Evolutionary conservation across 306 rosid genomes (phyloP).

Genomic region (Trifolium pratense): DNA sequence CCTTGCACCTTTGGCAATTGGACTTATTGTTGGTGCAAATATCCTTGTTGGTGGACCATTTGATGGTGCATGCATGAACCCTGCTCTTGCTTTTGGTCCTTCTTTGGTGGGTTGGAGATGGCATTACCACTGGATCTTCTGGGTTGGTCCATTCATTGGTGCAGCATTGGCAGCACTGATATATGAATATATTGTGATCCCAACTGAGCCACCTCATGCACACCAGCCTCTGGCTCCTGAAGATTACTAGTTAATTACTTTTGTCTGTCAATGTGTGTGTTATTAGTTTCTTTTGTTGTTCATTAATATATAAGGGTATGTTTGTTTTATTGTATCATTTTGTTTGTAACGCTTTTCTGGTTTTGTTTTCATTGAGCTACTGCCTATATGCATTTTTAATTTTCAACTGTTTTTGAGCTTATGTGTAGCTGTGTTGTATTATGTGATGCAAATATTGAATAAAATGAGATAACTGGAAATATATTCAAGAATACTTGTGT

Average conservation of each 20-base stretch:
- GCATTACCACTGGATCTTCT: constrained; percentile 87
- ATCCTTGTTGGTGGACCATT: constrained; percentile 87
- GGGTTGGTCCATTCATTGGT: constrained; percentile 91
- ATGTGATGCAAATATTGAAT: constrained; percentile 45
- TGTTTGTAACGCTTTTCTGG: background rate
- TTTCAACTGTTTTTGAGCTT: too few relatives aligned
- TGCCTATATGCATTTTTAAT: constrained; percentile 21
- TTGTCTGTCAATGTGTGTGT: constrained; percentile 25
- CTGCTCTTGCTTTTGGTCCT: constrained; percentile 94
- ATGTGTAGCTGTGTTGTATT: constrained; percentile 33
- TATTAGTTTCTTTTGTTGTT: constrained; percentile 16
- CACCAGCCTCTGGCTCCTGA: constrained; percentile 96
- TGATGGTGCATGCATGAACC: constrained; percentile 97
- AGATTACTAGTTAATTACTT: constrained; percentile 63
- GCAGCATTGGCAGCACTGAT: constrained; percentile 80
- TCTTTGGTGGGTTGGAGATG: constrained; percentile 93
- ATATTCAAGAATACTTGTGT: too few relatives aligned
- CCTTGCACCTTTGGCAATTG: constrained; percentile 83
- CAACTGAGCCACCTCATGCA: constrained; percentile 66
- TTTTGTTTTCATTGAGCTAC: background rate
- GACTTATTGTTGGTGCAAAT: constrained; percentile 82
- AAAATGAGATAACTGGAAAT: constrained; percentile 43
- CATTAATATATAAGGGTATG: background rate
- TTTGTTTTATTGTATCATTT: constrained; percentile 35
- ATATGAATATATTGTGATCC: constrained; percentile 80